These are phyloP conservation scores for Aspergillus fructus DNA, from an alignment of 2,329 filamentous ascomycete species.

Conservation along the genomic window DNA sequence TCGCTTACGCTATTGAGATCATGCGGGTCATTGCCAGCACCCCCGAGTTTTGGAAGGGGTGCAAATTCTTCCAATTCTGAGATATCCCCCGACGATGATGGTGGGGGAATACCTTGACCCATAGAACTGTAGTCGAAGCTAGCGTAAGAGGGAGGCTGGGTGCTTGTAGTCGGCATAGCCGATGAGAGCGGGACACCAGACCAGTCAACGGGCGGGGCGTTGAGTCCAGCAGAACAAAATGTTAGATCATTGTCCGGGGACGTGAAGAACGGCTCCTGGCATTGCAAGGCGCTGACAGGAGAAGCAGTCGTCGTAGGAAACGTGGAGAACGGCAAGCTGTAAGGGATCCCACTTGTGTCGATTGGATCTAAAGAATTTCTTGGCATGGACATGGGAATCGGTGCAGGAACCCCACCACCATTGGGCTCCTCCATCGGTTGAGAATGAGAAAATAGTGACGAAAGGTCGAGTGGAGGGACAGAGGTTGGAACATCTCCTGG, in stretches of 20 bases:
- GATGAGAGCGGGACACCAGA: constrained; percentile 46
- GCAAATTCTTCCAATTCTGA: constrained; percentile 50
- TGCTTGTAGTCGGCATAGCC: constrained; percentile 39
- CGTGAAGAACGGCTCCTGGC: constrained; percentile 42
- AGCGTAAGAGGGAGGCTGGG: constrained; percentile 47
- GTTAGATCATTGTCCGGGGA: constrained; percentile 45
- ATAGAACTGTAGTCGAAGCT: constrained; percentile 47
- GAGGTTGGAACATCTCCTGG: constrained; percentile 25
- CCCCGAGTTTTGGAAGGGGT: constrained; percentile 31
- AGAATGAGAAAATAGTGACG: constrained; percentile 30
- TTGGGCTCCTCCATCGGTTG: constrained; percentile 25
- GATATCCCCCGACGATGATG: constrained; percentile 50
- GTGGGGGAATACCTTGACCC: constrained; percentile 39
- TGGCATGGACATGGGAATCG: constrained; percentile 28
- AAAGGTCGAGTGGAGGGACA: constrained; percentile 30
- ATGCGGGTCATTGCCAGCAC: constrained; percentile 32
- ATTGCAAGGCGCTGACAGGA: constrained; percentile 35
- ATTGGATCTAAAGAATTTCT: constrained; percentile 34
- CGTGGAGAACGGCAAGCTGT: constrained; percentile 39
- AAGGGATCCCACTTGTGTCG: constrained; percentile 35
- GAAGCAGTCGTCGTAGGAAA: constrained; percentile 36
- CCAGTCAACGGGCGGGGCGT: constrained; percentile 48
- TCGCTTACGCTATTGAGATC: constrained; percentile 44
- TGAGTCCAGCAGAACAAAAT: constrained; percentile 39
- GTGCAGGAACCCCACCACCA: constrained; percentile 19